These are phyloP conservation scores for Alternaria dauci DNA, from an alignment of 2,329 filamentous ascomycete genomes.

Conservation along the genomic window DNA sequence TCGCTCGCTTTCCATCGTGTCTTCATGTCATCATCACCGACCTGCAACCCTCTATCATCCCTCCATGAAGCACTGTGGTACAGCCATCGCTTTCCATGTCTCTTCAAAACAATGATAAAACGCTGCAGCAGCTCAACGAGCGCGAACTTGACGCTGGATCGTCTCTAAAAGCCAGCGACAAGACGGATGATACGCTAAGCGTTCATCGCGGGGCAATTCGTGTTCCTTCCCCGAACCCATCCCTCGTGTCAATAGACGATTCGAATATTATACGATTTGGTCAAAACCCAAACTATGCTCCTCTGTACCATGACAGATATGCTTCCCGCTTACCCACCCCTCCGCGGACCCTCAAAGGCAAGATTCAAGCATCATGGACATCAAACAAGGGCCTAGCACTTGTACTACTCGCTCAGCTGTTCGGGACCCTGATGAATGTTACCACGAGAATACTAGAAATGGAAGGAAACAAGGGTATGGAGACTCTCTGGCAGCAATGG, in stretches of 20 bases:
- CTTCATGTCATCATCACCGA: constrained; percentile 19
- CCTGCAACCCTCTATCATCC: constrained; percentile 7
- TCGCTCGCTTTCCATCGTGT: constrained; percentile 21
- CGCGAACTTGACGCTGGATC: constrained; percentile 14
- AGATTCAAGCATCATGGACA: constrained; percentile 60
- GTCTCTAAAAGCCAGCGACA: constrained; percentile 39
- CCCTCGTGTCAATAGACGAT: constrained; percentile 47
- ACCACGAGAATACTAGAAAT: constrained; percentile 77
- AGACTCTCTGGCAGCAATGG: fast-evolving
- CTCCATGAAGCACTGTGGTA: constrained; percentile 39
- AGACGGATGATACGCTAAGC: constrained; percentile 37
- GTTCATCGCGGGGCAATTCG: constrained; percentile 43
- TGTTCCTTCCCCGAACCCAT: constrained; percentile 44
- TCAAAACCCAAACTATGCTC: constrained; percentile 29
- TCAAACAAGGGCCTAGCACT: constrained; percentile 76
- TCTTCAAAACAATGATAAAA: constrained; percentile 34
- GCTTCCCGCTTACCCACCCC: constrained; percentile 35
- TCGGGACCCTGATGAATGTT: constrained; percentile 86
- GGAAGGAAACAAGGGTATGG: constrained; percentile 65
- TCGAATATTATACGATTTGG: constrained; percentile 41
- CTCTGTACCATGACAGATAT: constrained; percentile 27
- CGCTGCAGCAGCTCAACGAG: constrained; percentile 15
- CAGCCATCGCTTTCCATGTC: constrained; percentile 25
- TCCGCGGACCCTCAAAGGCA: constrained; percentile 30
- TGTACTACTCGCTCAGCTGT: constrained; percentile 79